Percentiles rank a stretch among this genome's conserved stretches.
These are phyloP conservation scores for Hypoxylon sp. DNA, from an alignment of 2,329 filamentous ascomycete genomes.

Conservation along the genomic window DNA sequence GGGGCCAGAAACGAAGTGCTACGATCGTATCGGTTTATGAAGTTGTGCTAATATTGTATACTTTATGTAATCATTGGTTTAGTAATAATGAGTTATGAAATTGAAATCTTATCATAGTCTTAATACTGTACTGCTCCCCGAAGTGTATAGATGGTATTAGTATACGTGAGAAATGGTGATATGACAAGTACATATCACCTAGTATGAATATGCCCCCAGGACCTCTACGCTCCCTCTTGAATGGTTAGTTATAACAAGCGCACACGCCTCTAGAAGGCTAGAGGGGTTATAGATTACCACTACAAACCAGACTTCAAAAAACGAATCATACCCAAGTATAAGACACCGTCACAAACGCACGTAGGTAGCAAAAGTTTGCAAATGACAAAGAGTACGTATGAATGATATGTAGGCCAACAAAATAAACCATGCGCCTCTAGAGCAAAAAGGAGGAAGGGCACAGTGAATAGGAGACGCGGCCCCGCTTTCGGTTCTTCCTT, in stretches of 20 bases:
- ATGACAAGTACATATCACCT: no score
- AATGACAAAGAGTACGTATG: no score
- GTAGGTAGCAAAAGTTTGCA: no score
- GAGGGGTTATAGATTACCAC: no score
- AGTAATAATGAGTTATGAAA: conserved; percentile 41
- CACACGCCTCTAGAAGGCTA: no score
- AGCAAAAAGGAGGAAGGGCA: conserved; percentile 31
- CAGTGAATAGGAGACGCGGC: conserved; percentile 39
- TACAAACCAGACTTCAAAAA: no score
- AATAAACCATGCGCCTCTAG: conserved; percentile 38
- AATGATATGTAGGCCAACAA: conserved; percentile 43
- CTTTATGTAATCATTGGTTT: conserved; percentile 4
- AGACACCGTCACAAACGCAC: no score
- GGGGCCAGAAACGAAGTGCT: neutral
- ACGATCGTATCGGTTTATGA: neutral
- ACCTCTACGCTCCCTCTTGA: no score
- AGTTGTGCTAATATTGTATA: conserved; percentile 35
- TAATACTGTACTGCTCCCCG: neutral
- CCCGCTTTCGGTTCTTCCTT: conserved; percentile 48
- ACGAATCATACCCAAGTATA: no score
- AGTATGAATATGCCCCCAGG: no score
- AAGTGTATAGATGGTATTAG: neutral
- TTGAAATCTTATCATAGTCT: conserved; percentile 14
- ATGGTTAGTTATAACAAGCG: no score
- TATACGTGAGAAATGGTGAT: neutral